Evolutionary conservation across 805 yeast species (phyloP), one percentile per base, ranked within the genome.

Genomic region (Yarrowia yakushimensis): DNA sequence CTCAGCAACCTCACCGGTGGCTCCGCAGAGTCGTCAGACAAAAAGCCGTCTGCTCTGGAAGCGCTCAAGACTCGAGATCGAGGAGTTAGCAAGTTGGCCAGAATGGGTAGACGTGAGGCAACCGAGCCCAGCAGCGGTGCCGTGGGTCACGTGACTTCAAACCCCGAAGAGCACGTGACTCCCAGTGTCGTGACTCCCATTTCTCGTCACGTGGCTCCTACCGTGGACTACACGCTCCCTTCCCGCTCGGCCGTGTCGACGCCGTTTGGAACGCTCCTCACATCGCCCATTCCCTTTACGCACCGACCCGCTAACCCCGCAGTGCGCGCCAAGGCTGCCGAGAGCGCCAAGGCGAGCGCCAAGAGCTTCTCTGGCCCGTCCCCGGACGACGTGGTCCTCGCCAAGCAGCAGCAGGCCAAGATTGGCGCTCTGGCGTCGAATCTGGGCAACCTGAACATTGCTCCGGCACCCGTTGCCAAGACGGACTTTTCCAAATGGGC

Each of bases 351-450:
- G 34, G 28, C 34, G 17, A 8, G 11, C 12, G 61, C 48, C 30
- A 30, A 55, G 30, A 36, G 18, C 27, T 90, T 90, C 67, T 71
- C 74, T 12, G 77, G 79, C 65, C 91, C 91, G 15, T 87, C 96
- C 67, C 97, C 97, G 5, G 97, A 92, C 74, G 97, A 90, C 69
- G 72, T 78, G 54, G 79, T 87, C 2, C 69, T 82, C 57, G 90
- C 43, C 31, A 52, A 90, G 0, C 94, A 88, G 71, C 64, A 69
- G 10, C 64, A 67, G 15, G 71, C 74, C 4, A 36, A 48, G 25
- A 27, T 31, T 5, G 55, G 39, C 20, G 63, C 39, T 8, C 22
- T 64, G 15, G 62, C 63, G 20, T 45, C 33, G 17, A 57, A 52
- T 2, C 30, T 45, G 4, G 37, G 42, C 8, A 41, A 45, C 18